Percentiles rank a stretch among this genome's conserved stretches.
These are phyloP conservation scores for Phytophthora crassamura DNA, from an alignment of 352 stramenopile genomes.

Conservation along the genomic window DNA sequence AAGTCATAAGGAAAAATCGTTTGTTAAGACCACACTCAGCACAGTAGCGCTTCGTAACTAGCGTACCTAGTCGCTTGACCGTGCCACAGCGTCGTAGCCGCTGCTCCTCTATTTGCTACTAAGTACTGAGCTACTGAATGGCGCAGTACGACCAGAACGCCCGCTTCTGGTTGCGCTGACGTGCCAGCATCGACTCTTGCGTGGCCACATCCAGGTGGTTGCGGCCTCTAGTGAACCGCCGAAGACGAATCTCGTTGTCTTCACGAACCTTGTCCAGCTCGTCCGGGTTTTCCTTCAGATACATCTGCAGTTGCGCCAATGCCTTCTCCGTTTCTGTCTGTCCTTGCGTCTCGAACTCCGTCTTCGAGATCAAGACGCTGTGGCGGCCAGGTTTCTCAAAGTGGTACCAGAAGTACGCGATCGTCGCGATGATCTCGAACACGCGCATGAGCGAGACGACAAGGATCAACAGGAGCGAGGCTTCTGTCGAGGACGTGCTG, in stretches of 20 bases:
- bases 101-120: constrained; percentile 40
- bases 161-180: constrained; percentile 36
- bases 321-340: constrained; percentile 80
- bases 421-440: constrained; percentile 74
- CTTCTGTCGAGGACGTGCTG: constrained; percentile 82
- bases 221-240: constrained; percentile 78
- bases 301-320: constrained; percentile 68
- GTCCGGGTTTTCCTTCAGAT: constrained; percentile 73
- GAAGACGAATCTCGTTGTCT: constrained; percentile 81
- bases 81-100: too few species aligned
- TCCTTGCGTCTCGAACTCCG: constrained; percentile 74
- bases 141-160: constrained; percentile 53
- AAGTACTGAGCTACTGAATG: constrained; percentile 57
- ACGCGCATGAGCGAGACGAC: constrained; percentile 72
- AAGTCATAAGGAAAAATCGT: too few species aligned
- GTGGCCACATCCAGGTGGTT: constrained; percentile 78
- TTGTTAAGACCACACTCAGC: too few species aligned
- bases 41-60: too few species aligned
- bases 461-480: constrained; percentile 75
- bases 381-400: constrained; percentile 75
- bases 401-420: constrained; percentile 87
- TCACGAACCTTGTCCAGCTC: constrained; percentile 82
- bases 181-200: constrained; percentile 49
- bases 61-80: constrained; percentile 4
- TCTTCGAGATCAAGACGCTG: constrained; percentile 74